phyloP scores from a whole-genome alignment of 306 rosid genomes.

The Canavalia gladiata region DNA sequence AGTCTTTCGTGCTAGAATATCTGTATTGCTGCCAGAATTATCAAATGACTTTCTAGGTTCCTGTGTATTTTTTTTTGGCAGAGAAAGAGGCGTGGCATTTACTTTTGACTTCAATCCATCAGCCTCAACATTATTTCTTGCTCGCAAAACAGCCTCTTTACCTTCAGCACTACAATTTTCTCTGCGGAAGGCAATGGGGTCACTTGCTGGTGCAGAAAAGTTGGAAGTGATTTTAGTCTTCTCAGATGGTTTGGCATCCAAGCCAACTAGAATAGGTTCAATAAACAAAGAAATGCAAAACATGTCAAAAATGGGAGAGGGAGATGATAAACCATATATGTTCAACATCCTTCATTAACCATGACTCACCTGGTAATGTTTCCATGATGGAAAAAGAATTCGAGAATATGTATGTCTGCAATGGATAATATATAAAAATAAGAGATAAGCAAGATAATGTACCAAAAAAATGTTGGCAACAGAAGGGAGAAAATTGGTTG shows the following conservation, averaged over 20 bases:
- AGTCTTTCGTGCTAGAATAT: slow-evolving; percentile 56
- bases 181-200: slow-evolving; percentile 51
- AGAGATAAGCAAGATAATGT: slow-evolving; percentile 38
- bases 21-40: slow-evolving; percentile 57
- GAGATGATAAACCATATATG: slow-evolving; percentile 27
- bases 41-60: slow-evolving; percentile 54
- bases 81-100: slow-evolving; percentile 62
- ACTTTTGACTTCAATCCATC: slow-evolving; percentile 66
- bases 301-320: slow-evolving; percentile 45
- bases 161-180: slow-evolving; percentile 61
- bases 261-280: slow-evolving; percentile 65
- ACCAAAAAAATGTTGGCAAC: slow-evolving; percentile 17
- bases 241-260: slow-evolving; percentile 70
- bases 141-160: slow-evolving; percentile 66
- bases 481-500: slow-evolving; percentile 44
- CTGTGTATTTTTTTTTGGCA: slow-evolving; percentile 50
- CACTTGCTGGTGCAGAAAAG: slow-evolving; percentile 54
- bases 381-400: slow-evolving; percentile 93
- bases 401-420: slow-evolving; percentile 92
- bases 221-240: slow-evolving; percentile 66
- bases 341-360: slow-evolving; percentile 48
- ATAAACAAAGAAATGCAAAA: slow-evolving; percentile 47
- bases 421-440: slow-evolving; percentile 40
- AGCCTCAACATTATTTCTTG: slow-evolving; percentile 60
- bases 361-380: slow-evolving; percentile 86